Evolutionary conservation across 75 land plant genomes (phyloP), one percentile per base, ranked within the genome.

Genomic region (Chamaecyparis obtusa): DNA sequence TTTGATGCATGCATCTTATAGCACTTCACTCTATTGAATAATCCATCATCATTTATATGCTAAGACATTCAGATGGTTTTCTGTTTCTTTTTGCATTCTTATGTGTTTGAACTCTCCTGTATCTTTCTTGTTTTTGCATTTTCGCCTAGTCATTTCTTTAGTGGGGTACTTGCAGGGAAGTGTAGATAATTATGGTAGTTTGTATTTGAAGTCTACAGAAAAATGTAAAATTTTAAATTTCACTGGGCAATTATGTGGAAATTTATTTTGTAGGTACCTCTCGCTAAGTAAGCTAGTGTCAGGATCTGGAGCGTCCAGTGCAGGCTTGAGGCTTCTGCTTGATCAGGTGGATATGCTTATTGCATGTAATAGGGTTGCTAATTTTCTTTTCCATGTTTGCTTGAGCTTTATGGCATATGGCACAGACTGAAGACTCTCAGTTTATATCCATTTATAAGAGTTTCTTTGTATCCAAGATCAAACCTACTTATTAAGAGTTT

Each of bases 321-420:
- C 96, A 75, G 89, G 93, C 57, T 14, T 95, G 54, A 95, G 97
- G 37, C 99, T 97, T 91, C 60, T 94, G 72, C 95, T 96, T 87
- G 99, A 97, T 88, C 98, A 97, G 98, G 99, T 97, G 54, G 36
- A 43, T n/a, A 54, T 41, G 19, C 24, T 56, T 64, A 51, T 80
- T 55, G 74, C 15, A 39, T 46, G 27, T 87, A 27, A 10, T 64
- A 78, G 64, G 21, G 5, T 60, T 69, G 51, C 30, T 64, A 27
- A 64, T 64, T 64, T 64, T 24, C 9, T 48, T 64, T 5, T 13
- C 30, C 0, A 56, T 71, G 39, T 83, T 57, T 75, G 30, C 13
- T 33, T 83, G 7, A 21, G 56, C 67, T 14, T 80, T 2, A 76
- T 43, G 74, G n/a, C 41, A 46, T 39, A 15, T 54, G 0, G 56